phyloP scores from a whole-genome alignment of 768 basidiomycete species.

The Pisolithus sp. region DNA sequence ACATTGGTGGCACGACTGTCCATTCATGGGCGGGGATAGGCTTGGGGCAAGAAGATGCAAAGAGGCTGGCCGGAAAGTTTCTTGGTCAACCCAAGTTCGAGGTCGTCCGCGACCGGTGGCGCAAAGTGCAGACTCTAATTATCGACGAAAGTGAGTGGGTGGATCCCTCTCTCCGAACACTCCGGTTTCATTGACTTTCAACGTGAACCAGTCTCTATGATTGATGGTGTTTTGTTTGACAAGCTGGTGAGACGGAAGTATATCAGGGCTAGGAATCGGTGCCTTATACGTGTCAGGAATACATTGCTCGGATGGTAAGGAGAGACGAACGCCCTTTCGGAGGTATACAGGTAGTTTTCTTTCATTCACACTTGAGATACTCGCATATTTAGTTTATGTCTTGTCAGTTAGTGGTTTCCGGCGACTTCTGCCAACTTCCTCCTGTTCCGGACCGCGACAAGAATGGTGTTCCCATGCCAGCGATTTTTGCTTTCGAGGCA shows the following conservation, averaged over 20 bases:
- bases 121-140: slow-evolving; percentile 54
- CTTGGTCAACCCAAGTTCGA: slow-evolving; percentile 33
- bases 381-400: neutral
- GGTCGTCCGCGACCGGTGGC: slow-evolving; percentile 56
- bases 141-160: slow-evolving; percentile 71
- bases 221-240: slow-evolving; percentile 75
- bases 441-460: slow-evolving; percentile 56
- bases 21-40: slow-evolving; percentile 83
- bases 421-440: slow-evolving; percentile 89
- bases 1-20: slow-evolving; percentile 75
- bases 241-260: slow-evolving; percentile 49
- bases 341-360: slow-evolving; percentile 63
- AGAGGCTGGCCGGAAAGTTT: slow-evolving; percentile 50
- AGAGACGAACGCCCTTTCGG: slow-evolving; percentile 60
- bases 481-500: slow-evolving; percentile 77
- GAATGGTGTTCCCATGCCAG: slow-evolving; percentile 41
- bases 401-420: slow-evolving; percentile 69
- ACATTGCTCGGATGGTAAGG: slow-evolving; percentile 55
- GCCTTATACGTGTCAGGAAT: slow-evolving; percentile 39
- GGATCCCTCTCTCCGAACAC: neutral
- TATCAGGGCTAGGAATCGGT: slow-evolving; percentile 28
- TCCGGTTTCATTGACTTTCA: neutral
- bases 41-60: slow-evolving; percentile 53
- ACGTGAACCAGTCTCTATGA: slow-evolving; percentile 69
- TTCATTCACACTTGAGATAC: neutral